Evolutionary conservation across 352 stramenopile genomes (phyloP).

Genomic region (Aphanomyces invadans): DNA sequence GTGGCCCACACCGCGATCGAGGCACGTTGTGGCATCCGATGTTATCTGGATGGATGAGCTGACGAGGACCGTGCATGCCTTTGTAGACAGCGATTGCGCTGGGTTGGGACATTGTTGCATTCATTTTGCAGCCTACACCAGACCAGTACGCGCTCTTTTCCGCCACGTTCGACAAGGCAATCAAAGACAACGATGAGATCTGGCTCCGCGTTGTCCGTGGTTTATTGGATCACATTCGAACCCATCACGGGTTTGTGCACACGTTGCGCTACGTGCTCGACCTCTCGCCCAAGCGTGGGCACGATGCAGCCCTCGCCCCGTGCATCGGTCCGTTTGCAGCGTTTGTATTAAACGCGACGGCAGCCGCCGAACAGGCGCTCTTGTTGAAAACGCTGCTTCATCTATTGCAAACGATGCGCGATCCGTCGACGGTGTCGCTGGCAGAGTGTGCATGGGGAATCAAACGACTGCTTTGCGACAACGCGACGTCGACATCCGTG

Average conservation of each 20-base stretch:
- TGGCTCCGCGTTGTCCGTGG: background rate
- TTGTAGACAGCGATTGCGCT: constrained; percentile 4
- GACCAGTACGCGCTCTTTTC: background rate
- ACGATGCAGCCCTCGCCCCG: background rate
- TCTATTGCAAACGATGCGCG: constrained; percentile 34
- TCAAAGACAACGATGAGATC: background rate
- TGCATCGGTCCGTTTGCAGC: background rate
- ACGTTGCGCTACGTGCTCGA: background rate
- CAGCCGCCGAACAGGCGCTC: background rate
- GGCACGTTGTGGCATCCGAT: background rate
- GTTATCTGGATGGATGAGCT: background rate
- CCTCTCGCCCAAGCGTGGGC: background rate
- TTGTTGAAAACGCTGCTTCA: background rate
- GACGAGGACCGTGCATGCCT: too few species aligned
- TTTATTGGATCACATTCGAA: background rate
- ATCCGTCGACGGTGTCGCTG: constrained; percentile 30
- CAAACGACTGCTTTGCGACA: background rate
- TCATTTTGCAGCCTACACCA: constrained; percentile 1
- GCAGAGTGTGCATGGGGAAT: constrained; percentile 23
- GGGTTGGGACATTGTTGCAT: background rate
- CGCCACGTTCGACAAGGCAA: background rate
- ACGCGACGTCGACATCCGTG: constrained; percentile 37
- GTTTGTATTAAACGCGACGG: background rate
- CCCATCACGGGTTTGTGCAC: background rate
- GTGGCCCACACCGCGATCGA: background rate